phyloP scores from a whole-genome alignment of 1,284 basidiomycete genomes.

The Ganoderma multipileum region DNA sequence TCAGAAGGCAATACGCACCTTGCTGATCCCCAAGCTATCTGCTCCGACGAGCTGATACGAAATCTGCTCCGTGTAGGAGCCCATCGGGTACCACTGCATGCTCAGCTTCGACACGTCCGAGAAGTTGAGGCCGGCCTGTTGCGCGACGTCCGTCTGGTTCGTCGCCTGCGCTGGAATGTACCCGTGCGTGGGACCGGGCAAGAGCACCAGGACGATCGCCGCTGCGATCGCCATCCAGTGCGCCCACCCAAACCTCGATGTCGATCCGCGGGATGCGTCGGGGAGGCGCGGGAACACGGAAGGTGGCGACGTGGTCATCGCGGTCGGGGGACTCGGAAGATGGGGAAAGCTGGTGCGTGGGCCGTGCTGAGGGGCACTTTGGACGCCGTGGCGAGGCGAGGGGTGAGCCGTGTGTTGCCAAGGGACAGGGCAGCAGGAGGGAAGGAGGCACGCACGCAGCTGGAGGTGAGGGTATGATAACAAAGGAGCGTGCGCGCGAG shows the following conservation, averaged over 20 bases:
- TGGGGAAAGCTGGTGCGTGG: neutral
- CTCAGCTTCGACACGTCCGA: conserved; percentile 63
- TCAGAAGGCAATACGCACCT: conserved; percentile 46
- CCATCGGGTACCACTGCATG: conserved; percentile 68
- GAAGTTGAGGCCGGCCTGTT: conserved; percentile 54
- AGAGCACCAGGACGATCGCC: conserved; percentile 1
- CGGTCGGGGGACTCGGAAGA: neutral
- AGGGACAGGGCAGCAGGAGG: neutral
- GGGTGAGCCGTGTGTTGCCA: neutral
- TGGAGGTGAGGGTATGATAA: neutral
- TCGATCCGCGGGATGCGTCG: neutral
- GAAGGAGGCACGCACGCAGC: conserved; percentile 1
- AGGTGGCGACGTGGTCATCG: conserved; percentile 41
- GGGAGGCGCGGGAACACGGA: neutral
- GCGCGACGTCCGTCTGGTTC: conserved; percentile 64
- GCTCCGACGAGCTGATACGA: conserved; percentile 64
- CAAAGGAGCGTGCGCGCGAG: neutral
- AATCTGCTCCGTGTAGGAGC: conserved; percentile 54
- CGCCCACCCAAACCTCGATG: neutral
- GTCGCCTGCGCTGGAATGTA: conserved; percentile 80
- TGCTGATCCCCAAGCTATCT: conserved; percentile 54
- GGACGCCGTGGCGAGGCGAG: neutral
- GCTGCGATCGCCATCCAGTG: conserved; percentile 3
- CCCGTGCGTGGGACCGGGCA: conserved; percentile 36
- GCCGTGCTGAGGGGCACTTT: neutral